Evolutionary conservation across 768 basidiomycete species (phyloP).

Genomic region (Suillus subalutaceus): DNA sequence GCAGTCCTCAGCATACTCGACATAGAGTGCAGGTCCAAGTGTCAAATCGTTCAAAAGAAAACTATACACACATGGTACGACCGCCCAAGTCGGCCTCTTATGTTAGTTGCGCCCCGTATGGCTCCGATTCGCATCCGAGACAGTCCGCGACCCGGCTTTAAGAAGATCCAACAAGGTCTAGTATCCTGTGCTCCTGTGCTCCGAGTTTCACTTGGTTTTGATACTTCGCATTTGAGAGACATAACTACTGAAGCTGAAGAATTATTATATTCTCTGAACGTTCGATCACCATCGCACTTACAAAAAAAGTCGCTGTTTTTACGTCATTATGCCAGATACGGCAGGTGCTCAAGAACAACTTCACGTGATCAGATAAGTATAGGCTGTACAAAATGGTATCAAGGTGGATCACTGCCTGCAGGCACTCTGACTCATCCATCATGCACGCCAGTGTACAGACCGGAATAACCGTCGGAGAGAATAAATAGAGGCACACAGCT

Average conservation of each 20-base stretch:
- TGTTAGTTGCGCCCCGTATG: slow-evolving; percentile 21
- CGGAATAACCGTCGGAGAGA: not conserved
- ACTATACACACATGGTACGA: not conserved
- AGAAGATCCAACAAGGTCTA: too few species aligned
- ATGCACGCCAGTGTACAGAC: not conserved
- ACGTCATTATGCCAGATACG: slow-evolving; percentile 15
- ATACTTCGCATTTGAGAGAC: not conserved
- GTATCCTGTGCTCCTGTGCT: not conserved
- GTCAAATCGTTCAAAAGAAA: not conserved
- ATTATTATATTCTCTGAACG: not conserved
- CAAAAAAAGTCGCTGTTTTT: not conserved
- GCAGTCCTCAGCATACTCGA: slow-evolving; percentile 12
- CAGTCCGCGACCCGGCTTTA: slow-evolving; percentile 9
- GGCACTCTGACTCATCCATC: not conserved
- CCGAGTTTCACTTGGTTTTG: not conserved
- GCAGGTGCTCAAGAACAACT: slow-evolving; percentile 14
- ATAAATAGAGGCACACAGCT: slow-evolving; percentile 5
- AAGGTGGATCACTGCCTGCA: not conserved
- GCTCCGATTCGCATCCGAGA: slow-evolving; percentile 25
- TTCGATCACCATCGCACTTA: not conserved
- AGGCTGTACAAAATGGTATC: not conserved
- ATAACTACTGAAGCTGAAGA: not conserved
- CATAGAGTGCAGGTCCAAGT: slow-evolving; percentile 5
- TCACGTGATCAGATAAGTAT: not conserved
- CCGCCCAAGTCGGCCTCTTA: slow-evolving; percentile 22